Evolutionary conservation across 2,329 filamentous ascomycete genomes (phyloP), one percentile per base, ranked within the genome.

Genomic region (Huntiella decipiens): DNA sequence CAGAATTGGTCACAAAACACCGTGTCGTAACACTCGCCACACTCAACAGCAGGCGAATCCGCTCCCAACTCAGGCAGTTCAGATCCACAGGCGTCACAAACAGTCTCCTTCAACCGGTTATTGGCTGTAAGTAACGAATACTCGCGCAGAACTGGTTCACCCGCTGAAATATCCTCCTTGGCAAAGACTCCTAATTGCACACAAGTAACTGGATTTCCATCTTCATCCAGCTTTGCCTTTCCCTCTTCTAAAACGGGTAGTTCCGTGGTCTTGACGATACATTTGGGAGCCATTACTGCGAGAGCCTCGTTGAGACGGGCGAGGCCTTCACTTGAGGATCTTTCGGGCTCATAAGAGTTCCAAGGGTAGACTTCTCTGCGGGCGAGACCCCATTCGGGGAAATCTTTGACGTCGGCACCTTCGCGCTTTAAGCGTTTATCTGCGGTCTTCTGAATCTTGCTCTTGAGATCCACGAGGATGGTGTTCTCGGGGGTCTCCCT

Each of bases 151-250:
- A 95, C 76, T 4, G 71, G 67, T 58, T 92, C 82, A 7, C 82
- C 82, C 0, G 85, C 74, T 0, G 66, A 63, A 34, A 96, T 82
- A 52, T 93, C 79, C 52, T 82, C 73, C 54, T 77, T 83, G 5
- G 87, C 88, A 58, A 96, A 96, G 3, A 98, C 71, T 4, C 91
- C 91, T 0, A 98, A 71, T 60, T 98, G 91, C 50, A 73, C 71
- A 53, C 77, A 78, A 4, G 73, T 79, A 6, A 67, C 64, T 12
- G 68, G 70, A 36, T 64, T 63, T n/a, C 67, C 64, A 12, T 44
- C 40, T 52, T 66, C 66, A 19, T 56, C 56, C 49, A 70, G 66
- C 1, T 64, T 68, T 22, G 63, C 61, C 47, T 70, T 71, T 3
- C 69, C 71, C 17, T 65, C 64, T 8, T 77, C 65, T 17, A 96